Evolutionary conservation across 352 stramenopile species (phyloP).

Genomic region (Pythium guiyangense): DNA sequence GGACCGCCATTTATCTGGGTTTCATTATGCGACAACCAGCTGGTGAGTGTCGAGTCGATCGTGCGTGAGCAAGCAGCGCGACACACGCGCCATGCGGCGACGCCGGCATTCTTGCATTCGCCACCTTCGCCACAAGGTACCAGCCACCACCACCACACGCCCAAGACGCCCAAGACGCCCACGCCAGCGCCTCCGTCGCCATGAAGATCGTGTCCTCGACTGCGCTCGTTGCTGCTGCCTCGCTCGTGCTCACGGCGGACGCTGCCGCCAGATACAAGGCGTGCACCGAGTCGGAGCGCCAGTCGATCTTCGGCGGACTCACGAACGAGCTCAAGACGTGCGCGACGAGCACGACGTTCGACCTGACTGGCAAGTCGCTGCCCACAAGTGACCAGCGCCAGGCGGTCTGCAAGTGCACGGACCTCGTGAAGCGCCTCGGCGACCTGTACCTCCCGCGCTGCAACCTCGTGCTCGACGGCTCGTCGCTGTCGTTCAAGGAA

Average conservation of each 20-base stretch:
- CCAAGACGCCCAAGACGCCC: neutral
- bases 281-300: conserved; percentile 10
- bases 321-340: conserved; percentile 21
- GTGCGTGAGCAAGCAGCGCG: neutral
- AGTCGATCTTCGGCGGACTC: conserved; percentile 13
- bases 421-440: conserved; percentile 20
- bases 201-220: neutral
- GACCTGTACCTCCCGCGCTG: conserved; percentile 23
- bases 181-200: too few relatives aligned
- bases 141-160: neutral
- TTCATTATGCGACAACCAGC: neutral
- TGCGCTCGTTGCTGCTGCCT: neutral
- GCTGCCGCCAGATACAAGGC: conserved; percentile 9
- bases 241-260: conserved; percentile 3
- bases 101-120: conserved; percentile 3
- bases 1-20: neutral
- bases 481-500: conserved; percentile 21
- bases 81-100: neutral
- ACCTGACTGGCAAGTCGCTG: conserved; percentile 19
- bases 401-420: conserved; percentile 25
- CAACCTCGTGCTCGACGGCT: conserved; percentile 24
- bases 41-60: neutral
- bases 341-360: conserved; percentile 14
- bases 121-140: neutral
- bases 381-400: conserved; percentile 20